Evolutionary conservation across 2,329 filamentous ascomycete genomes (phyloP), one percentile per base, ranked within the genome.

Genomic region (Trichothecium roseum): DNA sequence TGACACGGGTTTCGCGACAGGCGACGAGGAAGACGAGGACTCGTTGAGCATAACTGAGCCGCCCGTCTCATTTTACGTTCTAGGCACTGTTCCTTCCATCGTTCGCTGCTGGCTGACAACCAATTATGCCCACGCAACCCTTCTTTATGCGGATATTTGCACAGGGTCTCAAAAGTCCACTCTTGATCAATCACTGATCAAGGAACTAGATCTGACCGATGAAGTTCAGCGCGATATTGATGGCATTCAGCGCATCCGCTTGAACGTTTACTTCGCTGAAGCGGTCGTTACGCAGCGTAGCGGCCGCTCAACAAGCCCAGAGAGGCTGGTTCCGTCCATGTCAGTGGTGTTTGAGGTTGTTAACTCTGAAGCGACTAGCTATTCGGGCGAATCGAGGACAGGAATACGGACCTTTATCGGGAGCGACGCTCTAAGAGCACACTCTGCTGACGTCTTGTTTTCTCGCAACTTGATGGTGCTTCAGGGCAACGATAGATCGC

Each of bases 61-160:
- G 29, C 84, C 88, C 14, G 85, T 87, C 26, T 85, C 86, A 8
- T 69, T 95, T 39, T 86, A 87, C 53, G 73, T 94, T 35, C 68
- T 95, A 13, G 87, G 89, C 10, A 82, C 88, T 6, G 87, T 94
- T 5, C 91, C 91, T 5, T 85, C 87, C 20, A 94, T 98, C 45
- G 84, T 96, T 38, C 81, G 91, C 41, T 98, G 91, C 63, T 96
- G 91, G 88, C 68, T 96, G 47, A 89, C 84, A 18, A 82, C 80
- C 26, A 81, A 85, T 49, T 96, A 94, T 60, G 89, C 87, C 12
- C 89, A 94, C 53, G 80, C 83, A 44, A 82, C 86, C 8, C 71
- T 96, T 13, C 68, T 95, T 5, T 96, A 96, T 53, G 91, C 88
- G 26, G 88, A 87, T 24, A 69, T 96, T 3, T 96, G 91, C 57